A percentile compares a stretch with the other conserved stretches of the same genome.
Evolutionary conservation across 345 rosid species (phyloP).

Genomic region (Corchorus olitorius): DNA sequence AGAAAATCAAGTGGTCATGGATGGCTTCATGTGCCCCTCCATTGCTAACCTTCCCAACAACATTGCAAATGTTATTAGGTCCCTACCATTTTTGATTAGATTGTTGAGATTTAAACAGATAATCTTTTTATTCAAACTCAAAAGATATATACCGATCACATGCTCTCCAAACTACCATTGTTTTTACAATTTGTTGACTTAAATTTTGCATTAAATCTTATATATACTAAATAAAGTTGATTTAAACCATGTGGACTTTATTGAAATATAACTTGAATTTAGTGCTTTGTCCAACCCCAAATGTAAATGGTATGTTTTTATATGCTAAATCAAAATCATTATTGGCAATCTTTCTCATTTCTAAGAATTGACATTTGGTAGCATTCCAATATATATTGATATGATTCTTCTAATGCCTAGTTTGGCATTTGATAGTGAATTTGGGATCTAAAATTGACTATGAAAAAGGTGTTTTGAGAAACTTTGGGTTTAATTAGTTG

Average conservation of each 20-base stretch:
- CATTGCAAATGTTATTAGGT: background rate
- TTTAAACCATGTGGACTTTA: no score
- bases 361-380: background rate
- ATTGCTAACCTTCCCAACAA: background rate
- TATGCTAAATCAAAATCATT: background rate
- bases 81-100: background rate
- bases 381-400: no score
- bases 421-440: no score
- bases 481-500: no score
- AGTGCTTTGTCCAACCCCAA: background rate
- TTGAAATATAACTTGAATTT: no score
- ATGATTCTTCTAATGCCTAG: no score
- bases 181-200: background rate
- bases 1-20: background rate
- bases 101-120: constrained; percentile 11
- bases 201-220: background rate
- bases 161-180: background rate
- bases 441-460: no score
- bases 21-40: background rate
- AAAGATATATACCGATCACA: background rate
- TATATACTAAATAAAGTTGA: background rate
- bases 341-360: background rate
- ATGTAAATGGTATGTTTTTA: background rate
- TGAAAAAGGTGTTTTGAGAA: no score
- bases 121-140: background rate